Base-by-base conservation (phyloP, 1,139 yeast genomes). In the Yamadazyma blattariae region DNA sequence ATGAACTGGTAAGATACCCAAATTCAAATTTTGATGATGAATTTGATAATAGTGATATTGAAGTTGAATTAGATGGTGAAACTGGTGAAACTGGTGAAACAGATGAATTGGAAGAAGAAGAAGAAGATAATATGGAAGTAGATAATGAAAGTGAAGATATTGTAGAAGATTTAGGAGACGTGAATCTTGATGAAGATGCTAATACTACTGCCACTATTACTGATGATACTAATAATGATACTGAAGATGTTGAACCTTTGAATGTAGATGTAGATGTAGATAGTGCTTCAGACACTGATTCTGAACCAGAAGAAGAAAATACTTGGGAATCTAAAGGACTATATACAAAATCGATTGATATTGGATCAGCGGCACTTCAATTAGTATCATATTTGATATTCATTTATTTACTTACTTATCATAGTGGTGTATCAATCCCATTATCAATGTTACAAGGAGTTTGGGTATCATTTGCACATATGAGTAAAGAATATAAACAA, bases 321-420 rank as follows among this genome's bases (percentile, higher is more conserved):
- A 55, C 69, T 1, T 82, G 96, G 90, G 96, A 88, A 47, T 68
- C 70, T 24, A 87, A 89, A 53, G 72, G 79, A 2, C 65, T 79
- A 46, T 76, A 74, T 44, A 64, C 74, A 41, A 82, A 85, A 50
- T 52, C 72, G 4, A 62, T 84, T 20, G 87, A 82, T 33, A 67
- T 85, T 4, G 36, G 61, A 2, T 67, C 78, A 5, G 61, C 76
- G 11, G 32, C 69, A 1, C 46, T 77, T 32, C 71, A 72, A 54
- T 57, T 64, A 0, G 29, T 52, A 1, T 58, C 71, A 2, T 59
- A 62, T 39, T 32, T 64, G 13, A 47, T 52, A 12, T 66, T 67
- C 42, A 56, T 64, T 12, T 69, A 67, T 50, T 49, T 69, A 26
- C 48, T 69, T 20, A 59, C 57, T 4, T 48, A 79, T 23, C 78